These are phyloP conservation scores for Xylaria intraflava DNA, from an alignment of 495 filamentous ascomycete species.

Conservation along the genomic window DNA sequence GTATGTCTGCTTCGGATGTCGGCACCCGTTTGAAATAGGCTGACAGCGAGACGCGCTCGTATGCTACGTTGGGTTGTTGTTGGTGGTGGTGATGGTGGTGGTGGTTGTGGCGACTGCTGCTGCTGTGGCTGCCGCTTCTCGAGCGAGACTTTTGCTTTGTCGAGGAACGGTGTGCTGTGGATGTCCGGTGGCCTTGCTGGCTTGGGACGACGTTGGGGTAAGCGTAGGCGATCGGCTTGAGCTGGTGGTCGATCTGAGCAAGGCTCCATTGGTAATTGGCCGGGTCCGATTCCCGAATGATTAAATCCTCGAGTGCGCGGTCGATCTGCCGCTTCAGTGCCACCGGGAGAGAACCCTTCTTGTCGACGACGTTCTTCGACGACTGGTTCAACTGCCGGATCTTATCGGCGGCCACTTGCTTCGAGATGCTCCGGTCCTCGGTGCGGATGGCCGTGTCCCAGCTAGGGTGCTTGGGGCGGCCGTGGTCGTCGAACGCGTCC, in stretches of 20 bases:
- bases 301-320: constrained; percentile 17
- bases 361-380: constrained; percentile 17
- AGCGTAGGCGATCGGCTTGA: constrained; percentile 12
- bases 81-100: too few species aligned
- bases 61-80: constrained; percentile 4
- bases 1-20: constrained; percentile 19
- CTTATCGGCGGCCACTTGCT: constrained; percentile 15
- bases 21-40: constrained; percentile 34
- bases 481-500: constrained; percentile 20
- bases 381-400: constrained; percentile 27
- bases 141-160: constrained; percentile 5
- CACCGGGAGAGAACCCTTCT: constrained; percentile 21
- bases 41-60: constrained; percentile 28
- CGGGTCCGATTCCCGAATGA: constrained; percentile 12
- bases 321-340: constrained; percentile 31
- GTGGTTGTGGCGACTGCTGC: too few species aligned
- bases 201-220: not conserved
- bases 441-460: constrained; percentile 26
- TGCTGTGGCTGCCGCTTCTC: constrained; percentile 3
- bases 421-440: constrained; percentile 19
- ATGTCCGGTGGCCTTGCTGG: not conserved
- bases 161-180: not conserved
- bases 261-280: constrained; percentile 23
- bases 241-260: constrained; percentile 30
- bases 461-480: constrained; percentile 13